These are phyloP conservation scores for Fusarium odoratissimum DNA, from an alignment of 2,329 filamentous ascomycete species.

Conservation along the genomic window DNA sequence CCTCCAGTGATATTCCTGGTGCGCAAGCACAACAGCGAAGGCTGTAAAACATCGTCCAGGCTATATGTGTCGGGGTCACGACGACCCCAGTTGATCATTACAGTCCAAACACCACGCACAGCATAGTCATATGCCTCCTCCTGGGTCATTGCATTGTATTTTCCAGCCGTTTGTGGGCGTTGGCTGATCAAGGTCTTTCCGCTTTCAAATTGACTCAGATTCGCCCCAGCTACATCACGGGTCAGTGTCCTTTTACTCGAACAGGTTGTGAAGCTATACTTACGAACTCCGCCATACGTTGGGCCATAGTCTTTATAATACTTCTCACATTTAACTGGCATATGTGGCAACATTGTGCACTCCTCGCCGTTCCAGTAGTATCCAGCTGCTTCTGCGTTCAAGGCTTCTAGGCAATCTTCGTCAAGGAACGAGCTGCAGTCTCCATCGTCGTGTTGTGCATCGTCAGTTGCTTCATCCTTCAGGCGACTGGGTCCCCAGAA, in stretches of 20 bases:
- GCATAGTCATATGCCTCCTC: conserved; percentile 19
- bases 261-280: not conserved
- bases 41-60: conserved; percentile 6
- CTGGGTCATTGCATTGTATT: conserved; percentile 1
- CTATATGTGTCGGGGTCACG: not conserved
- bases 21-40: conserved; percentile 15
- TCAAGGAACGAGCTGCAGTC: conserved; percentile 23
- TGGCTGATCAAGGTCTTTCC: conserved; percentile 5
- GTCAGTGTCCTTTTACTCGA: not conserved
- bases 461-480: not conserved
- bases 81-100: conserved; percentile 23
- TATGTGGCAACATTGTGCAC: not conserved
- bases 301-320: conserved; percentile 1
- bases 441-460: conserved; percentile 21
- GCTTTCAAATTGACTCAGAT: conserved; percentile 10
- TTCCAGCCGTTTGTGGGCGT: not conserved
- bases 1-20: conserved; percentile 21
- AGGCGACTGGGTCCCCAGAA: conserved; percentile 2
- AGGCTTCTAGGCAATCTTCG: conserved; percentile 6
- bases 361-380: not conserved
- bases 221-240: not conserved
- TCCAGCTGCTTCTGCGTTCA: not conserved
- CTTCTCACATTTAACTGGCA: conserved; percentile 10
- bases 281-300: not conserved
- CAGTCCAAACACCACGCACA: conserved; percentile 22